Evolutionary conservation across 2,329 filamentous ascomycete genomes (phyloP), one percentile per base, ranked within the genome.

Genomic region (Xylaria sp.): DNA sequence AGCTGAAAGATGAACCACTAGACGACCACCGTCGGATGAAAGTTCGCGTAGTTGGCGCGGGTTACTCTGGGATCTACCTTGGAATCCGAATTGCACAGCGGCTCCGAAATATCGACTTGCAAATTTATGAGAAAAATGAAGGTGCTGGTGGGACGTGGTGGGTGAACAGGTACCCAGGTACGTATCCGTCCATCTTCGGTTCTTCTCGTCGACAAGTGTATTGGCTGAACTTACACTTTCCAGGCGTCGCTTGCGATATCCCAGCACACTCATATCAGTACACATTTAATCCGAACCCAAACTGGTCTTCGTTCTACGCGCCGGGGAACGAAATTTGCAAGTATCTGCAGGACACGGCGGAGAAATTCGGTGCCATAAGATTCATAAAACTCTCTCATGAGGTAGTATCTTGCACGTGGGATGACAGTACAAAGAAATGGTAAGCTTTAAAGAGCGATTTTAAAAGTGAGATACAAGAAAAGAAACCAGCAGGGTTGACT

Each of bases 211-310:
- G 32, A 40, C 3, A 32, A 23, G 21, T 25, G 42, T 55, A 23
- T 42, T 25, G 27, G 5, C 32, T 50, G 54, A 40, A 40, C 71
- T 74, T 35, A 69, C 57, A n/a, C 23, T 48, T 35, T 5, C 0
- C 12, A 78, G 78, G 77, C 0, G 76, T 77, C 40, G 77, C 77
- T 32, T 78, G 77, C 64, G 78, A 79, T 50, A 74, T 80, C 18
- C 79, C 79, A 5, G 80, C 84, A 6, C 86, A 88, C 70, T 86
- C 85, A 8, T 88, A 88, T 73, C 85, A 86, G 69, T 87, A 86
- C 72, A 81, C 85, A 0, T 88, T 86, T 75, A 84, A 85, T 29
- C 86, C 86, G 0, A 88, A 88, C 63, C 83, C 85, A 3, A 74
- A 84, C 66, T 88, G 86, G 86, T 84, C 83, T 9, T 77, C 81